Conservation (phyloP, 495 filamentous ascomycete species). For the Poronia punctata region DNA sequence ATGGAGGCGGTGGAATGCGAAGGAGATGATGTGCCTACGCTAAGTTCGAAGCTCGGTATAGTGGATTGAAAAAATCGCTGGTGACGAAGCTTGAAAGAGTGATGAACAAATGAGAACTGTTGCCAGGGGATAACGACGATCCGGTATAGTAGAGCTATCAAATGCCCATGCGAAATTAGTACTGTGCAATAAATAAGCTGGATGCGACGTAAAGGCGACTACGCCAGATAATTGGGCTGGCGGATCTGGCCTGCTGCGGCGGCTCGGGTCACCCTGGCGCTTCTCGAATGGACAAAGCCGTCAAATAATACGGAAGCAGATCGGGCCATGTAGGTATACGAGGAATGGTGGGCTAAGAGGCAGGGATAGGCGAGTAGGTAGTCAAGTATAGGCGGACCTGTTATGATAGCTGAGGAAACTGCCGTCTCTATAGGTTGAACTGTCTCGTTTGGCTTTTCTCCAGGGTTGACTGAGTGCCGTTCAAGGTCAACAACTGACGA, state of each 20-base stretch:
- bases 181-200: constrained; percentile 4
- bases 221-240: constrained; percentile 12
- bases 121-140: background rate
- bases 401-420: constrained; percentile 7
- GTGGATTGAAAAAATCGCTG: too few species aligned
- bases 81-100: too few species aligned
- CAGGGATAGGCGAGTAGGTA: constrained; percentile 11
- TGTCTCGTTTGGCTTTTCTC: constrained; percentile 2
- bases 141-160: background rate
- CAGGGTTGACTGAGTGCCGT: background rate
- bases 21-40: too few species aligned
- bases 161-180: too few species aligned
- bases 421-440: constrained; percentile 3
- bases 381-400: constrained; percentile 8
- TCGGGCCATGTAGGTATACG: too few species aligned
- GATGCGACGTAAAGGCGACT: constrained; percentile 5
- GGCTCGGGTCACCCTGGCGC: constrained; percentile 12
- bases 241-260: constrained; percentile 8
- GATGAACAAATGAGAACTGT: too few species aligned
- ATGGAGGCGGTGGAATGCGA: too few species aligned
- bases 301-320: constrained; percentile 9
- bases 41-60: too few species aligned
- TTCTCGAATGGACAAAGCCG: constrained; percentile 7
- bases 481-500: constrained; percentile 18
- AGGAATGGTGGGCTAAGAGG: background rate